Evolutionary conservation across 495 filamentous ascomycete species (phyloP), one percentile per base, ranked within the genome.

Genomic region (Lepraria neglecta): DNA sequence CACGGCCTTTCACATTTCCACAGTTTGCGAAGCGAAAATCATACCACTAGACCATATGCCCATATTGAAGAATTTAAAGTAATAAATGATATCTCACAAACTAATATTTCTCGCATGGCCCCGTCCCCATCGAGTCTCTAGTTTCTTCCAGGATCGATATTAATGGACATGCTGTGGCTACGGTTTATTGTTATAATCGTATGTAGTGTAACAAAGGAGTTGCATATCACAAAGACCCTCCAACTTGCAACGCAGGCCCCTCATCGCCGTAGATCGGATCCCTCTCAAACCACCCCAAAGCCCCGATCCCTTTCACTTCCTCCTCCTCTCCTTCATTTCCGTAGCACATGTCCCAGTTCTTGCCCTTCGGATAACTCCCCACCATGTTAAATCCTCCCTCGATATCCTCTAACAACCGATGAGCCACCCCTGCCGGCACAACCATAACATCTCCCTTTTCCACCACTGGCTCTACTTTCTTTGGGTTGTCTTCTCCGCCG

Each of bases 321-420:
- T 73, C 71, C 63, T 82, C 76, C 64, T 86, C 82, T 3, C 72
- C 78, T 61, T 73, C 66, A 59, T 72, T 72, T 27, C 86, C 85
- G 73, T 87, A 89, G 63, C 85, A 88, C 84, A 88, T 87, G 69
- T 87, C 84, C 81, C 83, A 88, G 31, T 72, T 66, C 53, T 77
- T 79, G 3, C 76, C 77, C 45, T 60, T 72, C 10, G 83, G 84
- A 75, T 88, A 89, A 51, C 76, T 78, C 12, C 84, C 86, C 7
- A 90, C 79, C 83, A 88, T 89, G 62, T 76, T 71, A 69, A 90
- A 88, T 4, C 68, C 75, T 43, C 74, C 71, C 30, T 73, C 73
- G 31, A 79, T 52, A 67, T 88, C 82, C 56, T 82, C 73, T 31
- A 87, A 68, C 46, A 88, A 72, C 21, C 82, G 73, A 76, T 89